phyloP scores from a whole-genome alignment of 768 basidiomycete species.

The Mycena vulgaris region DNA sequence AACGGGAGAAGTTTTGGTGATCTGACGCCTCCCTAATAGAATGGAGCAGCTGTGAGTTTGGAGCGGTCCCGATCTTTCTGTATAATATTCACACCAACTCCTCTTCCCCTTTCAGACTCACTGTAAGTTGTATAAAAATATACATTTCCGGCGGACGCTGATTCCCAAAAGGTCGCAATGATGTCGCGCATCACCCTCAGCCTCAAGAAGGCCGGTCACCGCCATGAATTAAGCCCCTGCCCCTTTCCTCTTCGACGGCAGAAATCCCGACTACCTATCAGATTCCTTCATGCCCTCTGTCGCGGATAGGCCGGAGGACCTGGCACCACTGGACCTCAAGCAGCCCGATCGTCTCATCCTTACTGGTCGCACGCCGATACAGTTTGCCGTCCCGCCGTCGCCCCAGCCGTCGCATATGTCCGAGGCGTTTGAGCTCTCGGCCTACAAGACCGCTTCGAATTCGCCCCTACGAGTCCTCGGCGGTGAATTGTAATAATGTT shows the following conservation, averaged over 20 bases:
- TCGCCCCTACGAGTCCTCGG: background rate
- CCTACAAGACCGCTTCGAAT: background rate
- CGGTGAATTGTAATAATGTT: too few relatives aligned
- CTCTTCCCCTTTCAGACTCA: slow-evolving; percentile 14
- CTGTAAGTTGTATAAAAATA: slow-evolving; percentile 46
- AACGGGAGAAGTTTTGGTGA: background rate
- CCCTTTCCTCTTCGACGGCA: slow-evolving; percentile 10
- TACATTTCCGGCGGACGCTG: slow-evolving; percentile 33
- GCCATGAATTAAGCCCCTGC: slow-evolving; percentile 4
- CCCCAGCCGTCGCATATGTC: slow-evolving; percentile 21
- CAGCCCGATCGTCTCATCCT: slow-evolving; percentile 21
- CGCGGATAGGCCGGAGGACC: background rate
- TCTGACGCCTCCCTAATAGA: slow-evolving; percentile 26
- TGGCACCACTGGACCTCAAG: slow-evolving; percentile 1
- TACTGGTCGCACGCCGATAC: slow-evolving; percentile 23
- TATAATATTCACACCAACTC: background rate
- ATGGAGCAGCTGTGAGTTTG: slow-evolving; percentile 41
- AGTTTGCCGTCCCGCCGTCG: slow-evolving; percentile 32
- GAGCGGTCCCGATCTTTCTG: background rate
- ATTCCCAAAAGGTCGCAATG: slow-evolving; percentile 56
- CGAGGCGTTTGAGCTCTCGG: slow-evolving; percentile 14
- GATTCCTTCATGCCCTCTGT: slow-evolving; percentile 21
- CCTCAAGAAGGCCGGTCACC: slow-evolving; percentile 49
- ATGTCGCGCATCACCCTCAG: slow-evolving; percentile 64
- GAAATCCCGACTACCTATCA: slow-evolving; percentile 23